These are phyloP conservation scores for Carex littledalei DNA, from an alignment of 176 grass and related monocot genomes.

Conservation along the genomic window DNA sequence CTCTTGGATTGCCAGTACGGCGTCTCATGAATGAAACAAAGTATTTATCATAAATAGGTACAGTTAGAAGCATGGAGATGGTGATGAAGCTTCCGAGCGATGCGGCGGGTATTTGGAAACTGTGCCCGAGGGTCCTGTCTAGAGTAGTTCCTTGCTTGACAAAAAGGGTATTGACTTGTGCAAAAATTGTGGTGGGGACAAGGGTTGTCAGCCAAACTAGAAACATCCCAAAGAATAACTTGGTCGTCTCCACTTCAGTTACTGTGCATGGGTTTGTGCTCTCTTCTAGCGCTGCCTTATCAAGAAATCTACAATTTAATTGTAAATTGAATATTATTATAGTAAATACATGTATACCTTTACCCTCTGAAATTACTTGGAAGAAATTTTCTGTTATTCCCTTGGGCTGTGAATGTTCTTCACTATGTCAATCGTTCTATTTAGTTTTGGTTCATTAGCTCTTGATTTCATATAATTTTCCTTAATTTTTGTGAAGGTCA, in stretches of 20 bases:
- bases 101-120: conserved; percentile 50
- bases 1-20: conserved; percentile 42
- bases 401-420: not conserved
- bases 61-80: conserved; percentile 34
- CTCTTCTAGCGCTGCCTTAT: conserved; percentile 49
- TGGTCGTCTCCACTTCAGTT: conserved; percentile 57
- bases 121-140: conserved; percentile 29
- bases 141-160: conserved; percentile 60
- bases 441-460: not conserved
- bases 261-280: conserved; percentile 37
- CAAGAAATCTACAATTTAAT: conserved; percentile 32
- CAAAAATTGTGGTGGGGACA: conserved; percentile 41
- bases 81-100: conserved; percentile 43
- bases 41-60: conserved; percentile 35
- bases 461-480: not conserved
- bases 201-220: conserved; percentile 38
- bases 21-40: conserved; percentile 30
- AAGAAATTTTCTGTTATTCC: not conserved
- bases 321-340: not conserved
- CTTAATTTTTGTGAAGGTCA: not conserved
- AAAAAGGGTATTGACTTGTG: conserved; percentile 57
- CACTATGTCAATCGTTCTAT: not conserved
- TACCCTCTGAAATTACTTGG: not conserved
- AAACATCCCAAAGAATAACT: conserved; percentile 32
- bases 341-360: not conserved